Conservation (phyloP, 768 basidiomycete genomes). For the Pleurotus sapidus region DNA sequence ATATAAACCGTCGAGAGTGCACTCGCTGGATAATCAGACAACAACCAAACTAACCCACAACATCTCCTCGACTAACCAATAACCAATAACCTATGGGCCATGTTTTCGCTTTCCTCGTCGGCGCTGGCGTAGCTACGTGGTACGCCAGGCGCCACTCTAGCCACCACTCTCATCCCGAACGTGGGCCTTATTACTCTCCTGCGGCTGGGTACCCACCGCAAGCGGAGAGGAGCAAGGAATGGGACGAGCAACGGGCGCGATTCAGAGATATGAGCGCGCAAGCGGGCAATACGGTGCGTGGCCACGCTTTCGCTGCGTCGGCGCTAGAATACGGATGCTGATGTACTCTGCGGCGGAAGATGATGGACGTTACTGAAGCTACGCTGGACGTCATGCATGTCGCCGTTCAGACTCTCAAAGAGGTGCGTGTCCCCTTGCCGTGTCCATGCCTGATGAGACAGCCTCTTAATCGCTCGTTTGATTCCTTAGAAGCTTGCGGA, state of each 20-base stretch:
- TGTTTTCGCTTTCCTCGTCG: background rate
- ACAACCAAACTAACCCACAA: no score
- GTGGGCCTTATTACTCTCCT: background rate
- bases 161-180: background rate
- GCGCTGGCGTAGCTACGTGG: conserved; percentile 2
- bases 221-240: background rate
- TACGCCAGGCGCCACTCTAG: background rate
- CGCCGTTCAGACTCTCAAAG: background rate
- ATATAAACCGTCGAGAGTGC: no score
- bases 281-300: background rate
- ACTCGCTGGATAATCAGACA: no score
- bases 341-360: background rate
- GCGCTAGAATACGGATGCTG: background rate
- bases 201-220: background rate
- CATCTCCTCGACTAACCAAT: background rate
- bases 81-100: background rate
- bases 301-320: background rate
- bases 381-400: conserved; percentile 3
- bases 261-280: conserved; percentile 5
- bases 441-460: no score
- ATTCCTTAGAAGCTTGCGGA: background rate
- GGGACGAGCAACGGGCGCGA: conserved; percentile 4
- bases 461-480: no score
- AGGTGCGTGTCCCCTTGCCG: background rate
- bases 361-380: conserved; percentile 1